A percentile compares a stretch with the other conserved stretches of the same genome.
These are phyloP conservation scores for Phaffia rhodozyma DNA, from an alignment of 1,284 basidiomycete genomes.

Conservation along the genomic window DNA sequence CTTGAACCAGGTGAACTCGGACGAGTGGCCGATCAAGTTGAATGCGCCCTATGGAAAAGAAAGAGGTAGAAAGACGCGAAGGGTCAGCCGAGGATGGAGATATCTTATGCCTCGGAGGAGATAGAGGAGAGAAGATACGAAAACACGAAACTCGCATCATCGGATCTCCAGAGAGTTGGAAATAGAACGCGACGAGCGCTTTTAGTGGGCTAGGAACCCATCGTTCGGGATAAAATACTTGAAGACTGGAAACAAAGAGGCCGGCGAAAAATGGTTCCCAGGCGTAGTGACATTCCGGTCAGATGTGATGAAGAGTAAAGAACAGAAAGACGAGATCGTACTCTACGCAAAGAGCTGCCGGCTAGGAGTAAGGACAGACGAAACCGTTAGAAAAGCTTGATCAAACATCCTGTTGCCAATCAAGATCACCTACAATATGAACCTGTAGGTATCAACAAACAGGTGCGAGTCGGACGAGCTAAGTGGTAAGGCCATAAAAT, in stretches of 20 bases:
- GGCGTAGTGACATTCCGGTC: neutral
- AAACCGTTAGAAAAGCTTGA: neutral
- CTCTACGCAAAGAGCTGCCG: conserved; percentile 52
- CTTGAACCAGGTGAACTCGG: conserved; percentile 22
- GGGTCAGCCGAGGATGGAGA: conserved; percentile 20
- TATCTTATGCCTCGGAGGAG: conserved; percentile 38
- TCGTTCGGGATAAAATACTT: conserved; percentile 47
- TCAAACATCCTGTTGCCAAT: neutral
- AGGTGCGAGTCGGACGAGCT: neutral
- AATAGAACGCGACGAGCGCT: conserved; percentile 31
- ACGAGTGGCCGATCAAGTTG: conserved; percentile 37
- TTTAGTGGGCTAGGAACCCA: conserved; percentile 15
- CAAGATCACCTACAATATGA: conserved; percentile 38
- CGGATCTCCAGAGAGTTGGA: conserved; percentile 16
- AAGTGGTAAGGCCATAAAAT: neutral
- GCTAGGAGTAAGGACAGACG: conserved; percentile 19
- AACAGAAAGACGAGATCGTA: neutral
- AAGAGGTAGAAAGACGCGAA: conserved; percentile 36
- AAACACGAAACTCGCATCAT: neutral
- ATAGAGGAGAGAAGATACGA: too few relatives aligned
- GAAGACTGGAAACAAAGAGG: conserved; percentile 32
- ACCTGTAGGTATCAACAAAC: conserved; percentile 34
- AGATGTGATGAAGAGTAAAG: neutral
- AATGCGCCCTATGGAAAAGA: conserved; percentile 49
- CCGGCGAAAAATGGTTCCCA: neutral